Evolutionary conservation across 495 filamentous ascomycete species (phyloP), one percentile per base, ranked within the genome.

Genomic region (Filosporella fistucella): DNA sequence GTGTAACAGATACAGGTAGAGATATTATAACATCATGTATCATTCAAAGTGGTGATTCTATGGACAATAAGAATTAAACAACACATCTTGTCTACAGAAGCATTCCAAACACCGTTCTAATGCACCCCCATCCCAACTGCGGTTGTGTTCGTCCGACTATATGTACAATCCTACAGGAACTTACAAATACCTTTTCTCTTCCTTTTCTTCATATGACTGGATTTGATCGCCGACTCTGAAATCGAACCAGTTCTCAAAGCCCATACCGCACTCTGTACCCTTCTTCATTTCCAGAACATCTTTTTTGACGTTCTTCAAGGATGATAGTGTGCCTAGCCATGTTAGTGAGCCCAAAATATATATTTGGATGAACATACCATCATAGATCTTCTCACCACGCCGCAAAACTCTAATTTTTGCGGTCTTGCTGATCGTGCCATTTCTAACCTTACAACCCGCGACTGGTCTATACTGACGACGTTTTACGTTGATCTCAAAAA

Each of bases 251-350:
- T 68, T 73, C 7, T 84, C 78, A 57, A 99, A 96, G 29, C 75
- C 80, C 49, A 99, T 84, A 41, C 94, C 94, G 58, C 94, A 99
- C 63, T 99, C 94, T 33, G 71, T 80, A 32, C 88, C 90, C 72
- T 95, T 97, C 57, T 80, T 83, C 80, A 91, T 90, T 59, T 95
- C 86, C 7, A 70, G 69, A 6, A 90, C 83, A 59, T 96, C 88
- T 55, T 95, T 93, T 75, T 97, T 94, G 61, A 86, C 78, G 55
- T 91, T 85, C 71, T 93, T 97, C 24, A 99, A 77, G 2, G 85
- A 87, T 16, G 78, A 70, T 12, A 97, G 73, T 8, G 73, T 69
- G 45, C 91, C 91, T 95, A 21, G 7, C 20, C 3, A 33, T 17
- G 17, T 39, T 29, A 38, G 26, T 4, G 24, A 21, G 28, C 50